phyloP scores from a whole-genome alignment of 2,329 filamentous ascomycete species.

The Lachnellula willkommii region DNA sequence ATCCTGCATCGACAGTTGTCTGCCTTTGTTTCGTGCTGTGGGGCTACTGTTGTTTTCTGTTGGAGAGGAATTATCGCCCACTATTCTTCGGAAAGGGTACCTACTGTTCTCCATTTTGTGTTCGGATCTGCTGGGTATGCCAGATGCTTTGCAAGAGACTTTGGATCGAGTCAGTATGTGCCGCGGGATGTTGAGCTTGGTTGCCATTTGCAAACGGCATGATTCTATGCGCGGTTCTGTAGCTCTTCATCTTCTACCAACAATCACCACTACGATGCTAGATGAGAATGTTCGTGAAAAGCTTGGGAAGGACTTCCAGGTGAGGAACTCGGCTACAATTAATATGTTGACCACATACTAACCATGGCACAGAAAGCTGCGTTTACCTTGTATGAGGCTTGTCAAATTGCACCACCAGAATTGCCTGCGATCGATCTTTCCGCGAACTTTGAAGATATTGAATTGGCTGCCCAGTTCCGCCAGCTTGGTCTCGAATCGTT shows the following conservation, averaged over 20 bases:
- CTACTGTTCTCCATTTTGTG: slow-evolving; percentile 24
- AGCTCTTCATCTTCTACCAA: slow-evolving; percentile 22
- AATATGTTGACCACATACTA: not conserved
- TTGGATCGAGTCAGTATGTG: not conserved
- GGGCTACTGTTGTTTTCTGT: slow-evolving; percentile 22
- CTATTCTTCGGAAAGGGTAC: slow-evolving; percentile 30
- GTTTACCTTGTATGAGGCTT: slow-evolving; percentile 19
- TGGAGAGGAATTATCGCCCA: slow-evolving; percentile 11
- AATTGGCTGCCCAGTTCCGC: slow-evolving; percentile 23
- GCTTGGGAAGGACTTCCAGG: slow-evolving; percentile 26
- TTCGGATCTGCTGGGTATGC: slow-evolving; percentile 21
- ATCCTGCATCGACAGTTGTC: slow-evolving; percentile 4
- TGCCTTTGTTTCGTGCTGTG: slow-evolving; percentile 17
- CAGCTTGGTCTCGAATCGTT: slow-evolving; percentile 14
- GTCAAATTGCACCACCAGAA: slow-evolving; percentile 4
- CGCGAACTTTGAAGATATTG: slow-evolving; percentile 19
- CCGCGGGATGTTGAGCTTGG: slow-evolving; percentile 6
- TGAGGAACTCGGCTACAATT: slow-evolving; percentile 1
- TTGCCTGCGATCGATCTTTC: not conserved
- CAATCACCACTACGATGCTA: slow-evolving; percentile 10
- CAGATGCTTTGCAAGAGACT: slow-evolving; percentile 12
- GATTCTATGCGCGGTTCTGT: slow-evolving; percentile 20
- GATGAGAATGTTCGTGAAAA: slow-evolving; percentile 3
- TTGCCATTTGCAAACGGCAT: slow-evolving; percentile 20
- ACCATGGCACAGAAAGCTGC: slow-evolving; percentile 18